Evolutionary conservation across 345 rosid species (phyloP).

Genomic region (Cardiospermum halicacabum): DNA sequence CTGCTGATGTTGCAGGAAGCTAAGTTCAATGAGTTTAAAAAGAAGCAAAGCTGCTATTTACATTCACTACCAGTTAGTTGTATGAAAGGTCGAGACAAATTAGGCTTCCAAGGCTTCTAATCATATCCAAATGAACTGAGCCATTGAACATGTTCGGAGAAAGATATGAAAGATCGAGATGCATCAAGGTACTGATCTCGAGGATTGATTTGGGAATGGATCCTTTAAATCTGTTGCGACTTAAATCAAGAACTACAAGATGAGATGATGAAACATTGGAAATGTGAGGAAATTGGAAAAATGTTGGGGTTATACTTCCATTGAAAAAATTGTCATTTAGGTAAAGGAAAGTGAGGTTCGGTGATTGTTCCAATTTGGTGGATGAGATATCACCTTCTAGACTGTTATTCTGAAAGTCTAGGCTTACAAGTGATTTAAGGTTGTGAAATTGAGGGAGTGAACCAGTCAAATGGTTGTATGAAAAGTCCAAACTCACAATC

Average conservation of each 20-base stretch:
- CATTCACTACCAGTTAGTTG: constrained; percentile 26
- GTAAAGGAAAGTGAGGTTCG: constrained; percentile 19
- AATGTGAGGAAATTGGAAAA: too few species aligned
- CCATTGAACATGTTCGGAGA: constrained; percentile 44
- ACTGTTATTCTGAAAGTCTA: constrained; percentile 27
- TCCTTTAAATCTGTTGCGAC: constrained; percentile 34
- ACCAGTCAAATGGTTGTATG: constrained; percentile 27
- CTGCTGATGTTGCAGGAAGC: constrained; percentile 33
- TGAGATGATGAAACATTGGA: not conserved
- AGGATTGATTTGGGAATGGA: constrained; percentile 10
- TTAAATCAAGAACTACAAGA: constrained; percentile 30
- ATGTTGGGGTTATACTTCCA: constrained; percentile 29
- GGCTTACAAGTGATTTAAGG: constrained; percentile 16
- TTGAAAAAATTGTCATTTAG: constrained; percentile 13
- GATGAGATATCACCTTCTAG: too few species aligned
- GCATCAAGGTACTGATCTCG: constrained; percentile 16
- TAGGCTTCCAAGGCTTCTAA: constrained; percentile 13
- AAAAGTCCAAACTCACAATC: too few species aligned
- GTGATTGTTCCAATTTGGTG: too few species aligned
- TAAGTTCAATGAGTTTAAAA: constrained; percentile 23
- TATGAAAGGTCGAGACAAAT: constrained; percentile 32
- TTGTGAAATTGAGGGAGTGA: constrained; percentile 24
- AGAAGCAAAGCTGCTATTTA: not conserved
- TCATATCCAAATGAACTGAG: constrained; percentile 12
- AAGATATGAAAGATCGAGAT: constrained; percentile 29